These are phyloP conservation scores for Fusarium sp. DNA, from an alignment of 2,329 filamentous ascomycete genomes.

Conservation along the genomic window DNA sequence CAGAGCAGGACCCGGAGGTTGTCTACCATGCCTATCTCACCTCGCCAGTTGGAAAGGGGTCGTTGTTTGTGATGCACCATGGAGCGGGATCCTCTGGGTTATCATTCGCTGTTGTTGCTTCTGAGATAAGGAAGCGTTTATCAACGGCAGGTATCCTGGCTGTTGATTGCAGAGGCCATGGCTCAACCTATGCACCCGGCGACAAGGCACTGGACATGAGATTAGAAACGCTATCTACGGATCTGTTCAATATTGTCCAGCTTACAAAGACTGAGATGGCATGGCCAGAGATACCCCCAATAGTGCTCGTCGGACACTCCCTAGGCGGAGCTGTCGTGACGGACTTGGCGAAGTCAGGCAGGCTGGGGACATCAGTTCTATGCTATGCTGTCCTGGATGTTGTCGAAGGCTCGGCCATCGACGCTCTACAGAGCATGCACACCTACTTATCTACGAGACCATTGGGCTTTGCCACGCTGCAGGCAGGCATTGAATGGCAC, in stretches of 20 bases:
- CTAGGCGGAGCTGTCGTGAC: conserved; percentile 93
- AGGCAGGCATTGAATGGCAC: conserved; percentile 93
- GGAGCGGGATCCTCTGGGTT: conserved; percentile 93
- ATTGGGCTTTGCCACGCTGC: conserved; percentile 79
- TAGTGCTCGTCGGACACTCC: conserved; percentile 90
- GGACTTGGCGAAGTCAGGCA: conserved; percentile 77
- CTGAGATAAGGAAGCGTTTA: conserved; percentile 81
- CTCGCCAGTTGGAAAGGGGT: conserved; percentile 79
- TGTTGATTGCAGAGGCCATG: conserved; percentile 88
- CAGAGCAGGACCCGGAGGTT: conserved; percentile 61
- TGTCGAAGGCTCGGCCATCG: conserved; percentile 95
- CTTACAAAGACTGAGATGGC: conserved; percentile 76
- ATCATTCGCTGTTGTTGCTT: conserved; percentile 86
- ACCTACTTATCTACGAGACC: conserved; percentile 89
- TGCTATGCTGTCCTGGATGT: conserved; percentile 94
- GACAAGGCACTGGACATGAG: conserved; percentile 71
- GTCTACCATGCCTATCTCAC: conserved; percentile 90
- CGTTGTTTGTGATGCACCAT: conserved; percentile 94
- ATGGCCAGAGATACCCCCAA: conserved; percentile 79
- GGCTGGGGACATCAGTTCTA: conserved; percentile 76
- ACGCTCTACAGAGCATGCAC: conserved; percentile 94
- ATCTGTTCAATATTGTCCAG: conserved; percentile 78
- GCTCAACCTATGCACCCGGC: conserved; percentile 70
- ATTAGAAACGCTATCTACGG: conserved; percentile 77
- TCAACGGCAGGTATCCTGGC: conserved; percentile 87